These are phyloP conservation scores for Suillus bovinus DNA, from an alignment of 768 basidiomycete genomes.

Conservation along the genomic window DNA sequence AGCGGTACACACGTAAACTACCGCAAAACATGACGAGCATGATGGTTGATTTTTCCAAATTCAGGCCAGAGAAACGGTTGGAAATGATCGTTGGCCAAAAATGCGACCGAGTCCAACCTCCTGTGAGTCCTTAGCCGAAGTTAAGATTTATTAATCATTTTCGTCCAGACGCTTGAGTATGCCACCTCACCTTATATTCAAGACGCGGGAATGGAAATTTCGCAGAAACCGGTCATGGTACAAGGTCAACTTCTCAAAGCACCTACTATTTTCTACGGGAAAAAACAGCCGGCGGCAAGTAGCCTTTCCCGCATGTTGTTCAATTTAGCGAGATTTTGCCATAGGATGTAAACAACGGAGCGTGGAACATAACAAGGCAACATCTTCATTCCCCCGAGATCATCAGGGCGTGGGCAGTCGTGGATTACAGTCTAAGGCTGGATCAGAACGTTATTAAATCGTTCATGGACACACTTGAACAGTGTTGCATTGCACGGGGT, in stretches of 20 bases:
- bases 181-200: conserved; percentile 41
- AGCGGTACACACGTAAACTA: conserved; percentile 49
- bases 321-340: conserved; percentile 11
- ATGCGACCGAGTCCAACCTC: conserved; percentile 14
- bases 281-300: neutral
- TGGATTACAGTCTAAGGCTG: conserved; percentile 26
- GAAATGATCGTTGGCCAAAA: conserved; percentile 38
- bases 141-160: neutral
- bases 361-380: conserved; percentile 39
- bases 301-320: neutral
- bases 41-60: conserved; percentile 51
- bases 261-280: conserved; percentile 35
- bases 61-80: conserved; percentile 45
- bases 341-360: conserved; percentile 26
- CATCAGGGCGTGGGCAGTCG: conserved; percentile 39
- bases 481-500: conserved; percentile 34
- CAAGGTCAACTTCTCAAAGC: conserved; percentile 38
- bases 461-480: conserved; percentile 27
- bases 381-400: conserved; percentile 27
- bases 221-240: conserved; percentile 30
- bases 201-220: conserved; percentile 43
- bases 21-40: conserved; percentile 37
- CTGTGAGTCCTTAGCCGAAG: conserved; percentile 18
- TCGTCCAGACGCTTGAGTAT: conserved; percentile 37
- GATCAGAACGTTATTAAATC: conserved; percentile 9